These are phyloP conservation scores for Calcarisporium arbuscula DNA, from an alignment of 2,329 filamentous ascomycete genomes.

Conservation along the genomic window DNA sequence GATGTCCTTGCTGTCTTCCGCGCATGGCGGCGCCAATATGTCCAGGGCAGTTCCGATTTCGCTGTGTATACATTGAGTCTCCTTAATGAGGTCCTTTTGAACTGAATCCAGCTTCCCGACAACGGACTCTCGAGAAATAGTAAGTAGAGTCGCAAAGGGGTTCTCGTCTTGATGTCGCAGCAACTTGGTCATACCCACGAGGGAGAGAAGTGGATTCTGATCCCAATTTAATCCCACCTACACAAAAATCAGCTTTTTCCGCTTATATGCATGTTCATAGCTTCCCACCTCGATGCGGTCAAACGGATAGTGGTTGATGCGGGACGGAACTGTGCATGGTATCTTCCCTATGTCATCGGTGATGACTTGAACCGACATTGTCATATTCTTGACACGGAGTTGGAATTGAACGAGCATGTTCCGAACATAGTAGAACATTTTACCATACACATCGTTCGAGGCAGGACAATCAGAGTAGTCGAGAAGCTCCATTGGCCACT, in stretches of 20 bases:
- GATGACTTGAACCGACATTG: conserved; percentile 6
- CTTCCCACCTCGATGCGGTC: conserved; percentile 16
- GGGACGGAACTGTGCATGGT: no score
- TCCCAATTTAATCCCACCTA: conserved; percentile 16
- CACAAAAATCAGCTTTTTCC: not conserved
- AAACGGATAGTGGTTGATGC: conserved; percentile 6
- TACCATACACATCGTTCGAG: conserved; percentile 20
- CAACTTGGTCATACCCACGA: conserved; percentile 6
- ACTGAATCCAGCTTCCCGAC: not conserved
- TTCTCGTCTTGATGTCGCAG: conserved; percentile 18
- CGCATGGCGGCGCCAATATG: conserved; percentile 11
- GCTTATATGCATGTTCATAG: not conserved
- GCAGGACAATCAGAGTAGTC: conserved; percentile 12
- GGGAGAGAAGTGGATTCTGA: conserved; percentile 5
- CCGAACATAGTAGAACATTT: conserved; percentile 21
- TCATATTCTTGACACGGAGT: not conserved
- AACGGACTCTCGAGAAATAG: conserved; percentile 10
- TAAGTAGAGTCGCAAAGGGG: conserved; percentile 17
- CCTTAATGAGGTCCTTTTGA: conserved; percentile 2
- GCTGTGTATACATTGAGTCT: conserved; percentile 4
- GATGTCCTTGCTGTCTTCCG: not conserved
- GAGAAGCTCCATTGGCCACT: conserved; percentile 21
- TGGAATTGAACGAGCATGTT: conserved; percentile 16
- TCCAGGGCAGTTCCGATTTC: conserved; percentile 9
- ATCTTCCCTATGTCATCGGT: not conserved